phyloP scores from a whole-genome alignment of 495 filamentous ascomycete genomes.

The Letharia columbiana region DNA sequence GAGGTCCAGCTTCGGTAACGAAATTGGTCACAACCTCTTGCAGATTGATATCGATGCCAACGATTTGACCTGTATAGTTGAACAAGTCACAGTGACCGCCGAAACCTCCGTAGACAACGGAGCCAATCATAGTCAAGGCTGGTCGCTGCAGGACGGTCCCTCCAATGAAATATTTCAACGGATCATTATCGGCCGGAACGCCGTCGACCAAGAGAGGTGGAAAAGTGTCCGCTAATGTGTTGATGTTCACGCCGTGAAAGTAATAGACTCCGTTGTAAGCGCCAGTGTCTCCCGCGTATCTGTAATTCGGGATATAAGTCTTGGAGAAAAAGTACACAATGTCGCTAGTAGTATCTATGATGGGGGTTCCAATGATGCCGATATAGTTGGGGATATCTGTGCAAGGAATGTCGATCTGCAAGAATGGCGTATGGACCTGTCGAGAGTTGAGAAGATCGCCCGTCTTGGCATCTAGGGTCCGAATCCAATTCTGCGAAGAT shows the following conservation, averaged over 20 bases:
- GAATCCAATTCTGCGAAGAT: conserved; percentile 33
- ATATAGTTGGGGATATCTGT: conserved; percentile 34
- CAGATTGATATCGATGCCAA: conserved; percentile 22
- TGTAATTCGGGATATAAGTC: conserved; percentile 28
- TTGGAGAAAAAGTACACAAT: conserved; percentile 37
- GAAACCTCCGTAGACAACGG: conserved; percentile 34
- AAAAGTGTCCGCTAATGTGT: conserved; percentile 29
- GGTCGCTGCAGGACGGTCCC: conserved; percentile 32
- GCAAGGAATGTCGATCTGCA: conserved; percentile 34
- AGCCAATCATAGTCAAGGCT: conserved; percentile 31
- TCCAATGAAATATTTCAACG: conserved; percentile 30
- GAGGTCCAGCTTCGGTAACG: conserved; percentile 15
- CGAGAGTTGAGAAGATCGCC: conserved; percentile 28
- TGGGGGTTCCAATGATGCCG: conserved; percentile 34
- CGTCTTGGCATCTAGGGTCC: conserved; percentile 33
- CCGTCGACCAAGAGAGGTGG: conserved; percentile 30
- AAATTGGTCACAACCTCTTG: conserved; percentile 29
- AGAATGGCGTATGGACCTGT: conserved; percentile 31
- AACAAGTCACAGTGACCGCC: conserved; percentile 23
- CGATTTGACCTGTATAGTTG: conserved; percentile 28
- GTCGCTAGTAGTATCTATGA: conserved; percentile 32
- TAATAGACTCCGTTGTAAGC: conserved; percentile 28
- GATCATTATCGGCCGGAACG: conserved; percentile 29
- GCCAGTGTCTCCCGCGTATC: conserved; percentile 19
- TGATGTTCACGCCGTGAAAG: conserved; percentile 33